These are phyloP conservation scores for Sordariomycetes sp. DNA, from an alignment of 2,329 filamentous ascomycete species.

Conservation along the genomic window DNA sequence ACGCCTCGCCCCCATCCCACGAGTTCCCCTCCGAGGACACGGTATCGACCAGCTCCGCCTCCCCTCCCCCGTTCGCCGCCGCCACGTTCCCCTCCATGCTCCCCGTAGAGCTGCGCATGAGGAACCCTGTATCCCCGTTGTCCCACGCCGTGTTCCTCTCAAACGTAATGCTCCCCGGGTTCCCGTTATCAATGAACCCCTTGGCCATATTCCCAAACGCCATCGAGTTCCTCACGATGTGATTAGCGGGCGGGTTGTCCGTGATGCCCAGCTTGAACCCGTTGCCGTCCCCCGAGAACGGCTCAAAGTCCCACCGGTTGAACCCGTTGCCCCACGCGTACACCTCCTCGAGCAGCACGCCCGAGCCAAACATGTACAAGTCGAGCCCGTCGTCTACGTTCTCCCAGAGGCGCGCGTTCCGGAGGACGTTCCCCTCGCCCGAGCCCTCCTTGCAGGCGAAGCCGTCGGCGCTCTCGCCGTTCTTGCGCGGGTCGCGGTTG, in stretches of 20 bases:
- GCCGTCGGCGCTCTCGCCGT: slow-evolving; percentile 35
- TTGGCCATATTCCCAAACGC: slow-evolving; percentile 29
- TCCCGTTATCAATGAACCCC: slow-evolving; percentile 34
- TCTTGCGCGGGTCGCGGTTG: slow-evolving; percentile 33
- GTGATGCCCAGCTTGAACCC: slow-evolving; percentile 32
- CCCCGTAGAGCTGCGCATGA: slow-evolving; percentile 22
- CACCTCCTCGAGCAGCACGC: slow-evolving; percentile 28
- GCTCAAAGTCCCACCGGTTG: slow-evolving; percentile 30
- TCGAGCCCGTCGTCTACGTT: slow-evolving; percentile 37
- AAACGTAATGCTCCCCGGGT: slow-evolving; percentile 26
- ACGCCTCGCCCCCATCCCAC: slow-evolving; percentile 25
- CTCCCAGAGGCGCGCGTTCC: slow-evolving; percentile 32
- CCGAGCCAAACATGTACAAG: slow-evolving; percentile 26
- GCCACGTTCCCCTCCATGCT: slow-evolving; percentile 26
- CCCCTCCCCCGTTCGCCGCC: slow-evolving; percentile 18
- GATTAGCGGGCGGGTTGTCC: slow-evolving; percentile 26
- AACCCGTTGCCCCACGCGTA: slow-evolving; percentile 33
- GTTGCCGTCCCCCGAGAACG: slow-evolving; percentile 33
- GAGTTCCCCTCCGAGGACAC: slow-evolving; percentile 23
- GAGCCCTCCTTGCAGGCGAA: slow-evolving; percentile 32
- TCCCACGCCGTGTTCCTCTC: slow-evolving; percentile 33
- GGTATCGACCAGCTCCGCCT: slow-evolving; percentile 11
- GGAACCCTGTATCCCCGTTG: slow-evolving; percentile 29
- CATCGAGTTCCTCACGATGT: slow-evolving; percentile 29
- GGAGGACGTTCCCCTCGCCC: slow-evolving; percentile 31